Evolutionary conservation across 2,329 filamentous ascomycete genomes (phyloP).

Genomic region (Annulohypoxylon truncatum): DNA sequence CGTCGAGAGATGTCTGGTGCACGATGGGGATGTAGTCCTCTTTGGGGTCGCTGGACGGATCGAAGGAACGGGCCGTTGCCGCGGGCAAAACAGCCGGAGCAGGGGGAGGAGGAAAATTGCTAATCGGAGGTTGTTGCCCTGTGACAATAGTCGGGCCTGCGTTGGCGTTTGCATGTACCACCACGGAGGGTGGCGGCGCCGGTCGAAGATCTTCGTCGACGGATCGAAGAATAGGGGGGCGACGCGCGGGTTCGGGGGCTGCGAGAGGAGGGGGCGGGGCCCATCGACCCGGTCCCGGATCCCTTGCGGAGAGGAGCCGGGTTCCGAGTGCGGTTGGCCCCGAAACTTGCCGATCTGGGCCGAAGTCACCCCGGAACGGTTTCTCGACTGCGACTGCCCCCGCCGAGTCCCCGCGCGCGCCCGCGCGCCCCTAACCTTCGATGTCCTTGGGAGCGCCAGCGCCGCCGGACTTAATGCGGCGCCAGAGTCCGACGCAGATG

Average conservation of each 20-base stretch:
- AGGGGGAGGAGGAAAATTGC: slow-evolving; percentile 22
- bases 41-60: slow-evolving; percentile 23
- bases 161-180: slow-evolving; percentile 30
- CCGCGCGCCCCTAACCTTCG: slow-evolving; percentile 62
- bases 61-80: slow-evolving; percentile 25
- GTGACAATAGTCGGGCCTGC: slow-evolving; percentile 26
- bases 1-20: slow-evolving; percentile 39
- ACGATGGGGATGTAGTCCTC: slow-evolving; percentile 48
- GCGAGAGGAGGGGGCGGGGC: slow-evolving; percentile 40
- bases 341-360: slow-evolving; percentile 38
- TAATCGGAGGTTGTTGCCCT: slow-evolving; percentile 36
- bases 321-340: slow-evolving; percentile 45
- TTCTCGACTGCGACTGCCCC: slow-evolving; percentile 19
- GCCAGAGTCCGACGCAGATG: slow-evolving; percentile 71
- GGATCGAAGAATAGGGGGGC: slow-evolving; percentile 41
- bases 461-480: slow-evolving; percentile 61
- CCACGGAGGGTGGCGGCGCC: slow-evolving; percentile 39
- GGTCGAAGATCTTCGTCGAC: slow-evolving; percentile 41
- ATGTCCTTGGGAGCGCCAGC: slow-evolving; percentile 59
- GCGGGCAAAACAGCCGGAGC: slow-evolving; percentile 22
- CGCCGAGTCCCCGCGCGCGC: slow-evolving; percentile 50
- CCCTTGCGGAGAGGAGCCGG: slow-evolving; percentile 35
- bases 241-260: slow-evolving; percentile 44
- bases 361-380: slow-evolving; percentile 15
- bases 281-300: slow-evolving; percentile 39